These are phyloP conservation scores for Murraya paniculata DNA, from an alignment of 345 rosid genomes.

Conservation along the genomic window DNA sequence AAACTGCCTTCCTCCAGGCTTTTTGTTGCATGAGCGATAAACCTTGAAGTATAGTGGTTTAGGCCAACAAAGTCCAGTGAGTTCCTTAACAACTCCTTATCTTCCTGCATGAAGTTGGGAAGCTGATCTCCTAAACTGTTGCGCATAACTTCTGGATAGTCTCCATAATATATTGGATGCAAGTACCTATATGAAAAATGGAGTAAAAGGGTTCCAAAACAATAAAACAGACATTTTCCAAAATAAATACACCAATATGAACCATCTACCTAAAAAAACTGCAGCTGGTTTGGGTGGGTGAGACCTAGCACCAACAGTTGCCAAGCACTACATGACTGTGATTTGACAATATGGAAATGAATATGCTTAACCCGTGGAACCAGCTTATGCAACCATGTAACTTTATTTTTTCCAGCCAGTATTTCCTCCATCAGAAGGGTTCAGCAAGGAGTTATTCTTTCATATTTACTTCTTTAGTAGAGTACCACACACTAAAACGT, in stretches of 20 bases:
- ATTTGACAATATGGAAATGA: not conserved
- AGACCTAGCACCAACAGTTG: not conserved
- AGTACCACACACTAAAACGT: not conserved
- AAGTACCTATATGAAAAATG: conserved; percentile 50
- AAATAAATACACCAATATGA: not conserved
- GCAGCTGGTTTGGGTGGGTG: not conserved
- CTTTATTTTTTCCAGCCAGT: not conserved
- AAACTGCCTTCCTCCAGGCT: conserved; percentile 40
- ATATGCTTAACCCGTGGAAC: not conserved
- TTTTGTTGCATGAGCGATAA: conserved; percentile 52
- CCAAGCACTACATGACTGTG: not conserved
- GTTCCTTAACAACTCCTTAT: conserved; percentile 51
- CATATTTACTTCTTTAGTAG: not conserved
- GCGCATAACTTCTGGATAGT: conserved; percentile 78
- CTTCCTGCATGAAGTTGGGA: conserved; percentile 73
- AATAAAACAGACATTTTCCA: not conserved
- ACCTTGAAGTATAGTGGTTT: conserved; percentile 85
- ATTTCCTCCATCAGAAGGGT: not conserved
- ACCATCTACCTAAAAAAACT: not conserved
- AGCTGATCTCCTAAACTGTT: conserved; percentile 60
- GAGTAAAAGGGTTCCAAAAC: not conserved
- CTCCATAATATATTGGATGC: conserved; percentile 74
- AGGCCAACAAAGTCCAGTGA: conserved; percentile 80
- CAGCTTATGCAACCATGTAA: not conserved
- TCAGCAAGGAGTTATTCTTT: not conserved